phyloP scores from a whole-genome alignment of 176 grass and related monocot genomes.

The Pontederia paniculata region DNA sequence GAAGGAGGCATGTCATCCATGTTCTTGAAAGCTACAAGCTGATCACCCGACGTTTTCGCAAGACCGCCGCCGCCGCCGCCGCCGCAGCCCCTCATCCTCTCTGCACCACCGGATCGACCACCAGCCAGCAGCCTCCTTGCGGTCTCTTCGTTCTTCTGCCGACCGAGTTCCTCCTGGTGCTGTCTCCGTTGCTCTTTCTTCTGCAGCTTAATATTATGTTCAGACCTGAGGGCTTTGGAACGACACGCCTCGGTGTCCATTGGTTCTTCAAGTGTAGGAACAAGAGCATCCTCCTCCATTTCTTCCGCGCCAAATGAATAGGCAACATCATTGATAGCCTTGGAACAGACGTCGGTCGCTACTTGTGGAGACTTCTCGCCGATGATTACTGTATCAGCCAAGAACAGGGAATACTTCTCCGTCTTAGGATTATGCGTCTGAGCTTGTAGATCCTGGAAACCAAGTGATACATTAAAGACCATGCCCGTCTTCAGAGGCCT shows the following conservation, averaged over 20 bases:
- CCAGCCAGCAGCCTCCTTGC: conserved; percentile 61
- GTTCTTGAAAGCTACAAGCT: too few relatives aligned
- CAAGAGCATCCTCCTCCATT: conserved; percentile 38
- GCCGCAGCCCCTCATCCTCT: too few relatives aligned
- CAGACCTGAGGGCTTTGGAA: conserved; percentile 53
- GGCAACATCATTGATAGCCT: conserved; percentile 48
- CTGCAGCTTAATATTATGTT: too few relatives aligned
- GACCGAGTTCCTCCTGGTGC: conserved; percentile 76
- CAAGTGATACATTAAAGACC: conserved; percentile 83
- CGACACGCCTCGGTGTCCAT: conserved; percentile 16
- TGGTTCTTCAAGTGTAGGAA: background rate
- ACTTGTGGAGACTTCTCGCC: conserved; percentile 44
- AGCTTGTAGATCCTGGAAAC: conserved; percentile 76
- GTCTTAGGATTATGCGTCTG: conserved; percentile 70
- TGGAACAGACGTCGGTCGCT: conserved; percentile 56
- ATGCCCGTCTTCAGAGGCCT: conserved; percentile 49
- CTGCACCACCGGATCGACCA: conserved; percentile 36
- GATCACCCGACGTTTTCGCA: conserved; percentile 38
- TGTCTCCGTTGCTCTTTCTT: conserved; percentile 77
- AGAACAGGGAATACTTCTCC: conserved; percentile 52
- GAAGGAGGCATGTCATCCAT: too few relatives aligned
- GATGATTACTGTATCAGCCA: conserved; percentile 75
- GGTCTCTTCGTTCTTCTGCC: conserved; percentile 77
- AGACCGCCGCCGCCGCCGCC: conserved; percentile 31
- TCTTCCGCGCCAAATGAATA: conserved; percentile 68